Conservation (phyloP, 2,329 filamentous ascomycete species). For the Venturia oleaginea region DNA sequence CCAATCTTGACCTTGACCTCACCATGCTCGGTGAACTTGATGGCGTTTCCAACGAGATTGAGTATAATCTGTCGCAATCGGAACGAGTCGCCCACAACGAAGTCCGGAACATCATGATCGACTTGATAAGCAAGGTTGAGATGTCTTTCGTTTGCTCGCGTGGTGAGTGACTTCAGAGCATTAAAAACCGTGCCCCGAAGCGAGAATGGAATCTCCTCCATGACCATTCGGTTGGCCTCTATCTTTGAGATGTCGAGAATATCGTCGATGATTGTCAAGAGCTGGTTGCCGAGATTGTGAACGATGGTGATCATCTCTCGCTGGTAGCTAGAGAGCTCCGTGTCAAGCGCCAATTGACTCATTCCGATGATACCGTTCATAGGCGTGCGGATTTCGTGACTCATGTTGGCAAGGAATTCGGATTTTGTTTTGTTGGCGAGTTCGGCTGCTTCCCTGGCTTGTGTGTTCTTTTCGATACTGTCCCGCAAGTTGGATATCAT, state of each 20-base stretch:
- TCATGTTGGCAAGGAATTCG: constrained; percentile 98
- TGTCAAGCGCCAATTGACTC: constrained; percentile 93
- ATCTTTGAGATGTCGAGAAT: constrained; percentile 65
- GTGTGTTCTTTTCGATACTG: constrained; percentile 93
- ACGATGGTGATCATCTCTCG: constrained; percentile 98
- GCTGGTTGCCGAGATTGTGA: constrained; percentile 89
- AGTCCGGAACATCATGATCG: constrained; percentile 86
- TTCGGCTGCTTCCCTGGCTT: constrained; percentile 90
- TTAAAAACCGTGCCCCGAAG: constrained; percentile 93
- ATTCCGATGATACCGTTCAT: constrained; percentile 98
- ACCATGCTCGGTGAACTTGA: constrained; percentile 97
- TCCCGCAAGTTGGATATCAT: constrained; percentile 96
- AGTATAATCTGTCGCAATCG: constrained; percentile 91
- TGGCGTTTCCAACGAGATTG: constrained; percentile 94
- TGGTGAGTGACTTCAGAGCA: constrained; percentile 89
- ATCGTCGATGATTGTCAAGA: constrained; percentile 91
- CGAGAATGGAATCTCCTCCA: constrained; percentile 96
- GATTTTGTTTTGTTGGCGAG: constrained; percentile 97
- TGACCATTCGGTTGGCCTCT: constrained; percentile 94
- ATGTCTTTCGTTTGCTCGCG: constrained; percentile 94
- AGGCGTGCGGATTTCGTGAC: constrained; percentile 92
- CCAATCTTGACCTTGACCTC: constrained; percentile 93
- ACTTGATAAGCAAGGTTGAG: constrained; percentile 89
- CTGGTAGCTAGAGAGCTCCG: constrained; percentile 85
- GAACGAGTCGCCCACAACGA: constrained; percentile 94